Evolutionary conservation across 768 basidiomycete genomes (phyloP), one percentile per base, ranked within the genome.

Genomic region (Russula earlei): DNA sequence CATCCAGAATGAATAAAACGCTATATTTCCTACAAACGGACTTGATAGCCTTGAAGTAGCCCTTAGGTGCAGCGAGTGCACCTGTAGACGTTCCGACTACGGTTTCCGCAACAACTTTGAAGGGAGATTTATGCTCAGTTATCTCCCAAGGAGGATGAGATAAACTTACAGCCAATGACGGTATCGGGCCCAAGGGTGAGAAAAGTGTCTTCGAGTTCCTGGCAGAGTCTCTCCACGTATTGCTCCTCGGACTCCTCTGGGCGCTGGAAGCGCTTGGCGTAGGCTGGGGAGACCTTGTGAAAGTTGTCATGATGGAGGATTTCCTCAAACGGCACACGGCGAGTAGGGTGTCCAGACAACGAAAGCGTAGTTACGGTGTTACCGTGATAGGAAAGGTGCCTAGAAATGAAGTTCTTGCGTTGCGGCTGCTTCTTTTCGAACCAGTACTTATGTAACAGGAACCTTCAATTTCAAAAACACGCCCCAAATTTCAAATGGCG

Each of bases 261-360:
- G 12, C 69, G 75, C 66, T 86, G 75, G 71, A 89, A 89, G n/a
- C 91, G 82, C 61, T 81, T 83, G 1, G 85, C 82, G 66, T 87
- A 92, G 9, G 91, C 92, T 0, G 91, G 91, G 25, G 87, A 89
- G 56, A 91, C 90, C 63, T 91, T 87, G 66, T 91, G 85, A 67
- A 87, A 93, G 63, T 80, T 75, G 2, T 78, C 68, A 9, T 74
- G 68, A 64, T 89, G 79, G 27, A 91, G 70, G 49, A 89, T 77
- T 36, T 72, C 76, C 36, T 74, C 78, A 65, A 87, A 92, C 4
- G 85, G 84, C 12, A 71, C 77, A 37, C 88, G 83, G 15, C 89
- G 80, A 46, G 68, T 62, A 4, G 85, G 82, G 63, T 91, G 83
- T 60, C 80, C 73, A 3, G 81, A 80, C 19, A 91, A 71, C 15